phyloP scores from a whole-genome alignment of 1,284 basidiomycete species.

The Boletus chippewaensis region DNA sequence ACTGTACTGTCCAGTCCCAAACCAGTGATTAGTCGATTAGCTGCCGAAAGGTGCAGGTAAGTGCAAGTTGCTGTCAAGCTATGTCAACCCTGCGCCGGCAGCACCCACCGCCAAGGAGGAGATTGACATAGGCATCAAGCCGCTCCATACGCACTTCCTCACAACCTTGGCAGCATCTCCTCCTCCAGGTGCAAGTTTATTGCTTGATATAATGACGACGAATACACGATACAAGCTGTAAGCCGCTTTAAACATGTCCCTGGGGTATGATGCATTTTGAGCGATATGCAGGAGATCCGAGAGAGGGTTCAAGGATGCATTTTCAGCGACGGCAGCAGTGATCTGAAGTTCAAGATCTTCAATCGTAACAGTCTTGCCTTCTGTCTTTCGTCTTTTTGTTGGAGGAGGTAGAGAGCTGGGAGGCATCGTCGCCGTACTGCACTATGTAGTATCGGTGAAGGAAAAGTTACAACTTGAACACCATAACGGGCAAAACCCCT shows the following conservation, averaged over 20 bases:
- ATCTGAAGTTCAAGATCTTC: constrained; percentile 47
- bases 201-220: constrained; percentile 55
- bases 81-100: too few relatives aligned
- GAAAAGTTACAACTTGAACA: neutral
- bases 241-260: constrained; percentile 64
- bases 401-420: constrained; percentile 48
- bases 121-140: constrained; percentile 58
- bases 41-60: too few relatives aligned
- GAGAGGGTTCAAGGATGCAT: constrained; percentile 71
- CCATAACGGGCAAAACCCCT: constrained; percentile 13
- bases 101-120: constrained; percentile 44
- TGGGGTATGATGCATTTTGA: constrained; percentile 38
- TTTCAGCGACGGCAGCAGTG: constrained; percentile 42
- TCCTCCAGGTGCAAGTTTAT: constrained; percentile 45
- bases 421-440: constrained; percentile 21
- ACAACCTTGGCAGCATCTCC: constrained; percentile 59
- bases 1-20: too few relatives aligned
- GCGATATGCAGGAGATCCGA: constrained; percentile 67
- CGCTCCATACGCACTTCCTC: constrained; percentile 70
- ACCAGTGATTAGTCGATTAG: too few relatives aligned
- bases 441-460: neutral
- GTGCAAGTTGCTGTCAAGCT: too few relatives aligned
- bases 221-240: constrained; percentile 83
- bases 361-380: constrained; percentile 32
- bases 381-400: constrained; percentile 49